phyloP scores from a whole-genome alignment of 176 grass and related monocot species.

The sorghum (Sorghum bicolor) region DNA sequence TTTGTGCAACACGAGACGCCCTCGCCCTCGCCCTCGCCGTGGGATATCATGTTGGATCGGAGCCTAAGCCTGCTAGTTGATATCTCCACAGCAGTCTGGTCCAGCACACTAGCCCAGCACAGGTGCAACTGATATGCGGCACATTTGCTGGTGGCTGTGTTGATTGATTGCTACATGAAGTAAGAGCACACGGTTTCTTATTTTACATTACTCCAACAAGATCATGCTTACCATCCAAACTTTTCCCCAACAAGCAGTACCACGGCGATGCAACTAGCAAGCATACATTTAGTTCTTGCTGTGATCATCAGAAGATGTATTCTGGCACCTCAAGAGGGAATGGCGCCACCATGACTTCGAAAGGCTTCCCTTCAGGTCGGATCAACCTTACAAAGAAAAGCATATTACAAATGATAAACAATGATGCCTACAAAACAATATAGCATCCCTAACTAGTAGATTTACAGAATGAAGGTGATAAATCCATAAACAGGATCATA shows the following conservation, averaged over 20 bases:
- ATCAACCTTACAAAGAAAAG: conserved; percentile 54
- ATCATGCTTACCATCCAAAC: neutral
- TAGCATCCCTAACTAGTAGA: neutral
- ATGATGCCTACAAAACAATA: neutral
- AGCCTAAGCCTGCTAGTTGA: no score
- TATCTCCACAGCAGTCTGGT: no score
- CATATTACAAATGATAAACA: neutral
- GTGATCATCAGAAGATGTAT: conserved; percentile 61
- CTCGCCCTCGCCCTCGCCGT: no score
- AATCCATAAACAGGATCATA: neutral
- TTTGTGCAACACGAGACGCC: no score
- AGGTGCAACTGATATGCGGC: no score
- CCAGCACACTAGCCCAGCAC: no score
- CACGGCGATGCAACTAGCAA: neutral
- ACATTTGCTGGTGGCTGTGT: no score
- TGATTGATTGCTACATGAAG: no score
- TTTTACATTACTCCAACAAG: neutral
- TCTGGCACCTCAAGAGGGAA: conserved; percentile 44
- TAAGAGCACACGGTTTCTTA: neutral
- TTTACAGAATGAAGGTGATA: neutral
- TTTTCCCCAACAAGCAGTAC: neutral
- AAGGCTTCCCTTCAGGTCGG: conserved; percentile 66
- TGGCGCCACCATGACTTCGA: conserved; percentile 66
- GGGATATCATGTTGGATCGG: no score
- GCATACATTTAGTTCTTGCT: neutral